Conservation (phyloP, 495 filamentous ascomycete genomes). For the Penicillium maclennaniae region DNA sequence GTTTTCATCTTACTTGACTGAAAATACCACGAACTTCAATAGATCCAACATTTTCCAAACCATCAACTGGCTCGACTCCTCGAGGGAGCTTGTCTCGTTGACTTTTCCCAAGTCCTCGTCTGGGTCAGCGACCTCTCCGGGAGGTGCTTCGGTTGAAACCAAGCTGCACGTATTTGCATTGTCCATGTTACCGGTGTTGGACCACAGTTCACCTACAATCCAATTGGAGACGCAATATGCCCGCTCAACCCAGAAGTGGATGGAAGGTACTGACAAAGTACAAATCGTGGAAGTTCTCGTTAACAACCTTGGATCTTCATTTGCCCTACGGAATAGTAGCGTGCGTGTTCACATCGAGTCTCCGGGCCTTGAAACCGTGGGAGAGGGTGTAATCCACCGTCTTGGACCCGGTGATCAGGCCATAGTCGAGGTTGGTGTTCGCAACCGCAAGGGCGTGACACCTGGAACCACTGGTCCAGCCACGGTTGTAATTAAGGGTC, state of each 20-base stretch:
- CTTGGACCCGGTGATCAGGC: conserved; percentile 52
- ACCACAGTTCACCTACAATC: not conserved
- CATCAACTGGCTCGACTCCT: conserved; percentile 43
- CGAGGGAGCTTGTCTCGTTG: conserved; percentile 40
- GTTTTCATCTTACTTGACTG: conserved; percentile 46
- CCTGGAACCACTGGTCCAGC: conserved; percentile 18
- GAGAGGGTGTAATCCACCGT: conserved; percentile 40
- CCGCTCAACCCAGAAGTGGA: conserved; percentile 51
- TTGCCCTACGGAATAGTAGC: conserved; percentile 33
- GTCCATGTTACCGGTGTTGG: conserved; percentile 16
- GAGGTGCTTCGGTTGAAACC: conserved; percentile 17
- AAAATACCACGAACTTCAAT: conserved; percentile 44
- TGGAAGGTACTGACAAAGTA: conserved; percentile 35
- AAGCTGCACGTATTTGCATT: conserved; percentile 27
- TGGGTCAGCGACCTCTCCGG: conserved; percentile 17
- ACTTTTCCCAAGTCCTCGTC: conserved; percentile 31
- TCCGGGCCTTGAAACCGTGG: conserved; percentile 34
- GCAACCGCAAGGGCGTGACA: conserved; percentile 11
- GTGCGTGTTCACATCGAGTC: conserved; percentile 36
- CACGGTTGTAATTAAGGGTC: conserved; percentile 25
- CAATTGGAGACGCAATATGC: conserved; percentile 43
- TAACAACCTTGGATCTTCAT: conserved; percentile 47
- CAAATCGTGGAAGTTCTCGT: conserved; percentile 50
- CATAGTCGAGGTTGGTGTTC: conserved; percentile 45
- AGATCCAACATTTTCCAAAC: conserved; percentile 51